These are phyloP conservation scores for Hansenula sp. DNA, from an alignment of 1,139 yeast species.

Conservation along the genomic window DNA sequence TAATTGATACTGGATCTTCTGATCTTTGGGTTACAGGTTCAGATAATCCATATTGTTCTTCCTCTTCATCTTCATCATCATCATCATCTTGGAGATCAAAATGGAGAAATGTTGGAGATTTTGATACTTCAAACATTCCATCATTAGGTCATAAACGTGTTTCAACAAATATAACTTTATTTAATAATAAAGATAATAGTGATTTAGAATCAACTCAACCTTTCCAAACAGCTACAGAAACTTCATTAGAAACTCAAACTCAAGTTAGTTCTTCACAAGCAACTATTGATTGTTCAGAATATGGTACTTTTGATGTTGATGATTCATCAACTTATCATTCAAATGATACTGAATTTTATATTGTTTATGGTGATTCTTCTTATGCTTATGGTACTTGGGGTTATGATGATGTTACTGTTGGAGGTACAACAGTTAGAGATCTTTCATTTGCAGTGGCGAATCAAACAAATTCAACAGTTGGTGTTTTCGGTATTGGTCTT, in stretches of 20 bases:
- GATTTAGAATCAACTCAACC: neutral
- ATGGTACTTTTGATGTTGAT: conserved; percentile 40
- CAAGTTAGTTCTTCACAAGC: conserved; percentile 3
- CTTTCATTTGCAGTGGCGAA: conserved; percentile 55
- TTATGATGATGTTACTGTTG: conserved; percentile 43
- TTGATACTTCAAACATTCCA: neutral
- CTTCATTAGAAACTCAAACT: neutral
- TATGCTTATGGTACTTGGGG: conserved; percentile 67
- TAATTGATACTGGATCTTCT: conserved; percentile 67
- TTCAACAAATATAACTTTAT: neutral
- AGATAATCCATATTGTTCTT: conserved; percentile 14
- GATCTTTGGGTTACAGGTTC: conserved; percentile 55
- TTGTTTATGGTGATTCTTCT: conserved; percentile 61
- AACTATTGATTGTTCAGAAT: conserved; percentile 28
- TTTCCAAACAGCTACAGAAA: neutral
- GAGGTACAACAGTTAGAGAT: conserved; percentile 35
- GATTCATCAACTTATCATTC: conserved; percentile 40
- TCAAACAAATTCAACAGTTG: conserved; percentile 46
- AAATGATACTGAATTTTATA: conserved; percentile 43
- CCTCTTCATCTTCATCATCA: neutral
- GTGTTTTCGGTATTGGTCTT: conserved; percentile 64
- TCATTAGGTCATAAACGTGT: neutral
- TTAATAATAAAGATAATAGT: neutral
- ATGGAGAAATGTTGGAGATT: neutral
- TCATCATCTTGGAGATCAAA: neutral